Evolutionary conservation across 257 asterid genomes (phyloP).

Genomic region (Solanum piurae): DNA sequence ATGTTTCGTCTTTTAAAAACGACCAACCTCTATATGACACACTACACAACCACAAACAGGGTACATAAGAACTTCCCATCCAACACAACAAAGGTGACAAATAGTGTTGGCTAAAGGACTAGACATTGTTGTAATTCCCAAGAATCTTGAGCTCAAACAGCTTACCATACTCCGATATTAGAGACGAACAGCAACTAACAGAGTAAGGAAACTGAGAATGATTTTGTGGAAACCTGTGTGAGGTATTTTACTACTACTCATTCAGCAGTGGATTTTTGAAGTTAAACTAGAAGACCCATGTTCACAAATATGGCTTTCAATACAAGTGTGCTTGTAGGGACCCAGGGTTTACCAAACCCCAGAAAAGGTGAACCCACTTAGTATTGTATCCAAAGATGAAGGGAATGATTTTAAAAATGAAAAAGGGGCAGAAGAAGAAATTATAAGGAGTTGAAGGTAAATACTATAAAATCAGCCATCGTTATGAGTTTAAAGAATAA

Average conservation of each 20-base stretch:
- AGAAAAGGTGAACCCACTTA: not conserved
- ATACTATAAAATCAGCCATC: not conserved
- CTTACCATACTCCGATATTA: not conserved
- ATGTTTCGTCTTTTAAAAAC: not conserved
- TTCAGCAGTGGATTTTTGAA: not conserved
- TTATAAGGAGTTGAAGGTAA: not conserved
- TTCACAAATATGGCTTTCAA: not conserved
- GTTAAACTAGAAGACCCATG: not conserved
- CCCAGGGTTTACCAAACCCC: not conserved
- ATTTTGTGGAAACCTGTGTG: not conserved
- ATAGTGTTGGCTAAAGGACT: not conserved
- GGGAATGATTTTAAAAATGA: not conserved
- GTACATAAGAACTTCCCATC: not conserved
- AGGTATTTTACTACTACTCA: not conserved
- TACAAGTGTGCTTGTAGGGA: not conserved
- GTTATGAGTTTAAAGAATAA: not conserved
- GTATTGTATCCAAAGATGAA: not conserved
- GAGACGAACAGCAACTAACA: not conserved
- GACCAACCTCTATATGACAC: not conserved
- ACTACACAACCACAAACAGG: not conserved
- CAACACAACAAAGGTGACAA: not conserved
- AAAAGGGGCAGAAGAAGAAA: not conserved
- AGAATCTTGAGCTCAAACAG: not conserved
- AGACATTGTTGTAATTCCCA: not conserved
- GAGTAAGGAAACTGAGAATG: not conserved